Evolutionary conservation across 768 basidiomycete genomes (phyloP).

Genomic region (Trametes punicea): DNA sequence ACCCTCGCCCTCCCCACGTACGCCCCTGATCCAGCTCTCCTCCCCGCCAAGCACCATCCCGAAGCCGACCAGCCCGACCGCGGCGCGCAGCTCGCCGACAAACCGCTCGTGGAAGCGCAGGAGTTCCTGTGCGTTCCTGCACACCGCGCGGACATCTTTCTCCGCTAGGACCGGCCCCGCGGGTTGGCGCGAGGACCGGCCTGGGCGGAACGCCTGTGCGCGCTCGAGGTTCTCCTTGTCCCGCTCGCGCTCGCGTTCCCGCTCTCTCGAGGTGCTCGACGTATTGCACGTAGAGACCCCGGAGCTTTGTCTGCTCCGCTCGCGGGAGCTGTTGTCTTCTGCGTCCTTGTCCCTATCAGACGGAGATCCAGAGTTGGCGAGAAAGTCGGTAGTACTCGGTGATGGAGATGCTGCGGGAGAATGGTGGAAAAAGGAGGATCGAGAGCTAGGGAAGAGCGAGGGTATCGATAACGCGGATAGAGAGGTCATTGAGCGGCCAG

Average conservation of each 20-base stretch:
- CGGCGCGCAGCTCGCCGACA: slow-evolving; percentile 48
- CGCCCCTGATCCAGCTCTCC: slow-evolving; percentile 7
- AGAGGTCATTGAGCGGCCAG: slow-evolving; percentile 20
- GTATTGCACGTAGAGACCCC: slow-evolving; percentile 6
- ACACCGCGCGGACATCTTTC: slow-evolving; percentile 53
- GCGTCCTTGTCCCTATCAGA: neutral
- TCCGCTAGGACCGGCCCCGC: slow-evolving; percentile 48
- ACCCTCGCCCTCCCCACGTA: slow-evolving; percentile 4
- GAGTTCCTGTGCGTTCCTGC: slow-evolving; percentile 66
- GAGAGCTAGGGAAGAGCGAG: slow-evolving; percentile 21
- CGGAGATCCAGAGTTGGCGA: neutral
- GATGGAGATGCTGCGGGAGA: slow-evolving; percentile 13
- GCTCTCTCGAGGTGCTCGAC: neutral
- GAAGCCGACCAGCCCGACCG: slow-evolving; percentile 52
- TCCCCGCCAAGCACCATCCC: slow-evolving; percentile 17
- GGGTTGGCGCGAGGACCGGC: slow-evolving; percentile 38
- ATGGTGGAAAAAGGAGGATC: slow-evolving; percentile 21
- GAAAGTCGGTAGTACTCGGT: slow-evolving; percentile 4
- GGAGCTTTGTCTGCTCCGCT: slow-evolving; percentile 13
- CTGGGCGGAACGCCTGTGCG: slow-evolving; percentile 5
- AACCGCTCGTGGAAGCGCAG: slow-evolving; percentile 68
- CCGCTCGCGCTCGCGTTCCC: slow-evolving; percentile 4
- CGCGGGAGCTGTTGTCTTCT: neutral
- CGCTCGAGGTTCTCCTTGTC: slow-evolving; percentile 14
- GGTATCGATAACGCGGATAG: slow-evolving; percentile 22